These are phyloP conservation scores for Ogataea sp. DNA, from an alignment of 805 yeast genomes.

Conservation along the genomic window DNA sequence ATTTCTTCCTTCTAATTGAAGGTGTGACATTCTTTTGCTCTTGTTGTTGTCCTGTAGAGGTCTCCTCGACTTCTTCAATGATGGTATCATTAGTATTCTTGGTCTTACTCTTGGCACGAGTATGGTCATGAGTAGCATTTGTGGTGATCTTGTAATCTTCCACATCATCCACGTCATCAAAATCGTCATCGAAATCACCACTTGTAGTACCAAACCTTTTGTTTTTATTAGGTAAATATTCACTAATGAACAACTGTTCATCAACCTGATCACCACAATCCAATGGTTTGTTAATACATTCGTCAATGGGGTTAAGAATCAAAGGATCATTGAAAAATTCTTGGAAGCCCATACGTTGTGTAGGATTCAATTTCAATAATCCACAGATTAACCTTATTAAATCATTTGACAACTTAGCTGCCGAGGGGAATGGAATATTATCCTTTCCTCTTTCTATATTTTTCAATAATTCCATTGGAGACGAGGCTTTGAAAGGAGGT, in stretches of 20 bases:
- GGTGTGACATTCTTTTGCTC: neutral
- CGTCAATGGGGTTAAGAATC: slow-evolving; percentile 42
- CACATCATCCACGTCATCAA: slow-evolving; percentile 3
- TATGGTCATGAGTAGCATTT: too few species aligned
- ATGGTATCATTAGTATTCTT: neutral
- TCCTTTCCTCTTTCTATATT: slow-evolving; percentile 81
- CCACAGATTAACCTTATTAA: slow-evolving; percentile 66
- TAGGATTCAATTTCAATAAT: slow-evolving; percentile 74
- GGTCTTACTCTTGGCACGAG: neutral
- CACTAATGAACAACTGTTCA: slow-evolving; percentile 78
- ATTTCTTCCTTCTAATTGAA: neutral
- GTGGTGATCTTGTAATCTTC: neutral
- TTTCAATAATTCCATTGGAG: slow-evolving; percentile 82
- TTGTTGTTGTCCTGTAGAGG: neutral
- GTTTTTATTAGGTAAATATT: slow-evolving; percentile 38
- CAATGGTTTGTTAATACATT: too few species aligned
- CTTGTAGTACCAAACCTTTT: neutral
- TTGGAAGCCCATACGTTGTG: slow-evolving; percentile 78
- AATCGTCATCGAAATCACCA: slow-evolving; percentile 7
- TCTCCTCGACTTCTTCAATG: neutral
- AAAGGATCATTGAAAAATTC: slow-evolving; percentile 79
- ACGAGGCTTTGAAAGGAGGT: slow-evolving; percentile 92
- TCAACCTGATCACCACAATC: slow-evolving; percentile 54
- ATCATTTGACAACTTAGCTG: slow-evolving; percentile 54
- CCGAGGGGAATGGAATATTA: slow-evolving; percentile 65